Evolutionary conservation across 257 asterid genomes (phyloP).

Genomic region (Primulina huaijiensis): DNA sequence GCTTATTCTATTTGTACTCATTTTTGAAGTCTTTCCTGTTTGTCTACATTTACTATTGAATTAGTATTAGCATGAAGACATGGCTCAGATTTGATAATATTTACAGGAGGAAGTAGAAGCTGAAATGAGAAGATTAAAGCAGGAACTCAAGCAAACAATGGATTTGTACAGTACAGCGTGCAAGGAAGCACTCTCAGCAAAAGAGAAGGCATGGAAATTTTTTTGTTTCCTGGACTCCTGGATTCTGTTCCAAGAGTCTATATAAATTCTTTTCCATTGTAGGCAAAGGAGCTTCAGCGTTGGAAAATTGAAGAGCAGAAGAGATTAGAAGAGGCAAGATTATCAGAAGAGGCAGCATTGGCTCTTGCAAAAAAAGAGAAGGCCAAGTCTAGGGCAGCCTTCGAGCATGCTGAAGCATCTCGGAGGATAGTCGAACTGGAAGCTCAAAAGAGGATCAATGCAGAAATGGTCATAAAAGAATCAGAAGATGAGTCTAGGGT

Average conservation of each 20-base stretch:
- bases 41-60: too few species aligned
- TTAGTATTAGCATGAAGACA: neutral
- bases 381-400: constrained; percentile 44
- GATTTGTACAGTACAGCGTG: constrained; percentile 62
- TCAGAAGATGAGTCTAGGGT: constrained; percentile 45
- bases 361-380: constrained; percentile 49
- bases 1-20: neutral
- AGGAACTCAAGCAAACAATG: constrained; percentile 64
- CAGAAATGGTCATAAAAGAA: constrained; percentile 71
- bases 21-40: neutral
- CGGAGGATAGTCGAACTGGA: constrained; percentile 77
- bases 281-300: constrained; percentile 55
- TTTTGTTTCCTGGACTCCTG: neutral
- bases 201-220: constrained; percentile 42
- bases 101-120: constrained; percentile 79
- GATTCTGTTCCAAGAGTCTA: neutral
- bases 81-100: neutral
- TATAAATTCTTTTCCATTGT: constrained; percentile 4
- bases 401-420: constrained; percentile 67
- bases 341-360: constrained; percentile 52
- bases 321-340: constrained; percentile 51
- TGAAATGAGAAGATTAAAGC: constrained; percentile 59
- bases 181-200: constrained; percentile 55
- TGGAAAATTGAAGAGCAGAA: constrained; percentile 59
- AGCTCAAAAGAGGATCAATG: constrained; percentile 68